Conservation (phyloP, 257 asterid genomes). For the Ligustrum vulgare region DNA sequence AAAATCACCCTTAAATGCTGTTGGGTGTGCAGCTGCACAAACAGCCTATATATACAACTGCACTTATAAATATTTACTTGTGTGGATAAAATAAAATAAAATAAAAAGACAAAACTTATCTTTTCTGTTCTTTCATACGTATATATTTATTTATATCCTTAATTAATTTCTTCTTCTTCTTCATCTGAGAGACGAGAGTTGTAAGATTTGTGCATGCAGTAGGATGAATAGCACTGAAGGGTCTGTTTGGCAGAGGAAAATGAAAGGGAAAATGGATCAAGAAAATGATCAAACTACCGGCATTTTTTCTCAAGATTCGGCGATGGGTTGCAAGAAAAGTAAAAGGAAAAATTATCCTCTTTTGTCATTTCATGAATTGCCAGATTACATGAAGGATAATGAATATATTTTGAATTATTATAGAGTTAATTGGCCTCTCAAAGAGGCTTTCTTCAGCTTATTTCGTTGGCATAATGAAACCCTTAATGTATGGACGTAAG, state of each 20-base stretch:
- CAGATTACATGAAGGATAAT: slow-evolving; percentile 93
- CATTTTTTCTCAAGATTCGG: neutral
- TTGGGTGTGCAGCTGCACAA: slow-evolving; percentile 31
- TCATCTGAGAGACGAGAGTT: neutral
- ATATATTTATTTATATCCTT: slow-evolving; percentile 1
- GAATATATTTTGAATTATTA: slow-evolving; percentile 76
- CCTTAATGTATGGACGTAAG: slow-evolving; percentile 97
- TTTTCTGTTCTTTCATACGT: neutral
- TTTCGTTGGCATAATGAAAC: slow-evolving; percentile 98
- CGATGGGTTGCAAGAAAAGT: neutral
- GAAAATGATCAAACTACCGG: slow-evolving; percentile 13
- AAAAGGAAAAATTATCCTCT: slow-evolving; percentile 34
- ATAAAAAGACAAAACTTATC: slow-evolving; percentile 2
- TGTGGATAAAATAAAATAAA: too few species aligned
- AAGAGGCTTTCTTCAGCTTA: slow-evolving; percentile 72
- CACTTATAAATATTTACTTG: slow-evolving; percentile 15
- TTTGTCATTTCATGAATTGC: slow-evolving; percentile 62
- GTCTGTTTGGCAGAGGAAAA: slow-evolving; percentile 46
- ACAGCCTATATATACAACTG: slow-evolving; percentile 17
- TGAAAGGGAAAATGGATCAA: slow-evolving; percentile 32
- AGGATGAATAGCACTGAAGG: slow-evolving; percentile 27
- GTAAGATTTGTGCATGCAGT: slow-evolving; percentile 20
- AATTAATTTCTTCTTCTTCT: slow-evolving; percentile 13
- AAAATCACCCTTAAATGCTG: slow-evolving; percentile 44
- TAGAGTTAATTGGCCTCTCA: slow-evolving; percentile 81